These are phyloP conservation scores for Aspergillus terreus DNA, from an alignment of 2,329 filamentous ascomycete genomes.

Conservation along the genomic window DNA sequence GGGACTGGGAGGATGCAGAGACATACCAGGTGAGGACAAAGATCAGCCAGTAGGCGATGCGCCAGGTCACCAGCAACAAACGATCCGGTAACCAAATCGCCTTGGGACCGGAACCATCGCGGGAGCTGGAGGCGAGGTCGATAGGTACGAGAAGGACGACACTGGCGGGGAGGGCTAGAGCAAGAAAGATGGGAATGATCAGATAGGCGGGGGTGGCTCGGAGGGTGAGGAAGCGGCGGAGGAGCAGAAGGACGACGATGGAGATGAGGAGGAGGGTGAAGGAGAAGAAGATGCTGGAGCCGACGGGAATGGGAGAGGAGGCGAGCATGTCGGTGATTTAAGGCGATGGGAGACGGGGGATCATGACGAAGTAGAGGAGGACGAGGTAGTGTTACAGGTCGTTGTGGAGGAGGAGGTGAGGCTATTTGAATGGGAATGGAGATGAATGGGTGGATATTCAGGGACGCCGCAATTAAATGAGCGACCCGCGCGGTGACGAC, in stretches of 20 bases:
- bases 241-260: conserved; percentile 72
- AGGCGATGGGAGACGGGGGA: conserved; percentile 1
- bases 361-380: conserved; percentile 3
- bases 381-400: background rate
- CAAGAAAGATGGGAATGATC: conserved; percentile 87
- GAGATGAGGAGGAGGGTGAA: conserved; percentile 71
- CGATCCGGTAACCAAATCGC: conserved; percentile 84
- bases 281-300: conserved; percentile 74
- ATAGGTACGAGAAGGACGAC: conserved; percentile 92
- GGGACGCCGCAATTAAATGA: no score
- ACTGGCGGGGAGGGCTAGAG: conserved; percentile 86
- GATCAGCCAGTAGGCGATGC: conserved; percentile 95
- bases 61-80: conserved; percentile 81
- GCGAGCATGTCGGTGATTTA: conserved; percentile 27
- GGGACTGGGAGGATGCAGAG: background rate
- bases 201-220: conserved; percentile 88
- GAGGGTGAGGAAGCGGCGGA: conserved; percentile 86
- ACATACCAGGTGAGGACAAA: conserved; percentile 87
- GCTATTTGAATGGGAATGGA: background rate
- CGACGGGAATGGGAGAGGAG: conserved; percentile 53
- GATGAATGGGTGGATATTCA: background rate
- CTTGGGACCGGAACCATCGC: conserved; percentile 65
- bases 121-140: conserved; percentile 83
- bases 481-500: conserved; percentile 11
- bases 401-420: no score